These are phyloP conservation scores for Colletotrichum sublineola DNA, from an alignment of 2,329 filamentous ascomycete species.

Conservation along the genomic window DNA sequence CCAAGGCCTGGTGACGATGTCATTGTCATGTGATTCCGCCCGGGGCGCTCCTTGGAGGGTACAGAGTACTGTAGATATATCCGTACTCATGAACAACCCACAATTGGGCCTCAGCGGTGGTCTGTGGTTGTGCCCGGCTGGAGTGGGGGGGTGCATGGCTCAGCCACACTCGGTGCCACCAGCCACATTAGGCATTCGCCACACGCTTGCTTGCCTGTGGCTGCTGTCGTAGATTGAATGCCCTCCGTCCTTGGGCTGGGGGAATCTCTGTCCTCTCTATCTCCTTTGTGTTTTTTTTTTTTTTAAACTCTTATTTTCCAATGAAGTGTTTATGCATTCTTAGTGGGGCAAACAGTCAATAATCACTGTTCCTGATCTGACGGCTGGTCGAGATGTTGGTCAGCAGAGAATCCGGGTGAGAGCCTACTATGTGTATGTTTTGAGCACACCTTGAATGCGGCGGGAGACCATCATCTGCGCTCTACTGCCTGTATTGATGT, in stretches of 20 bases:
- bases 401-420: background rate
- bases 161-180: constrained; percentile 15
- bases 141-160: constrained; percentile 2
- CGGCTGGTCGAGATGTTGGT: background rate
- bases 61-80: no score
- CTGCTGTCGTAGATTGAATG: background rate
- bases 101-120: constrained; percentile 3
- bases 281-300: no score
- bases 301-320: no score
- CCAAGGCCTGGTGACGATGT: constrained; percentile 20
- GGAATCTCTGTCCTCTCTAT: no score
- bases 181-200: constrained; percentile 33
- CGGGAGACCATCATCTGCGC: background rate
- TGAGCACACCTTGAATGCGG: no score
- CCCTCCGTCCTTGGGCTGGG: background rate
- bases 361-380: no score
- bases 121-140: constrained; percentile 2
- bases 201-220: constrained; percentile 11
- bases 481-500: background rate
- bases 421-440: background rate
- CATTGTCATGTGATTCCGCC: background rate
- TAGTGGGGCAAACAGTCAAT: no score
- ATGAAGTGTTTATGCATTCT: no score
- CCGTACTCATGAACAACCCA: background rate
- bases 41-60: background rate